Percentiles rank a stretch among this genome's conserved stretches.
phyloP scores from a whole-genome alignment of 805 yeast genomes.

The Candida sonorensis region DNA sequence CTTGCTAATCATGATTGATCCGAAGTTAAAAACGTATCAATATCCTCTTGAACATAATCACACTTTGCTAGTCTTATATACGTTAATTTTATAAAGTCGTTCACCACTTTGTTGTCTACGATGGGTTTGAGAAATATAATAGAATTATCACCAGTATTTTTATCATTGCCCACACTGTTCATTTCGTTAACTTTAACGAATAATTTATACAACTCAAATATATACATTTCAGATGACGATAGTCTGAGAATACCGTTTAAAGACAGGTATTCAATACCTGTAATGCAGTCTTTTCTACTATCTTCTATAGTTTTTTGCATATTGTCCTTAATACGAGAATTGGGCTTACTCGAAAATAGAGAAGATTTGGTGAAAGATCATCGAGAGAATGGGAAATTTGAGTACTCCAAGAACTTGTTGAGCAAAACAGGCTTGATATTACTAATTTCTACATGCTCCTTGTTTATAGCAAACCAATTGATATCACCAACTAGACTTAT shows the following conservation, averaged over 20 bases:
- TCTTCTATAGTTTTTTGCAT: conserved; percentile 13
- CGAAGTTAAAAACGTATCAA: too few relatives aligned
- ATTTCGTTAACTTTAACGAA: conserved; percentile 24
- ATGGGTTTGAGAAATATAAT: conserved; percentile 13
- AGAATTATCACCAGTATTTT: conserved; percentile 27
- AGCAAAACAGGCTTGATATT: neutral
- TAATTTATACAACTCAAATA: conserved; percentile 3
- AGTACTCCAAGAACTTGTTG: too few relatives aligned
- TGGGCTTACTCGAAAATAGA: too few relatives aligned
- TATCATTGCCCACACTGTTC: conserved; percentile 28
- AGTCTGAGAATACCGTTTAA: neutral
- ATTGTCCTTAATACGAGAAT: neutral
- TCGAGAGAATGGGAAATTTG: too few relatives aligned
- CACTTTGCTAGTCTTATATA: too few relatives aligned
- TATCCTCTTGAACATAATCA: too few relatives aligned
- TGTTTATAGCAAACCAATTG: conserved; percentile 17
- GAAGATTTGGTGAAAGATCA: too few relatives aligned
- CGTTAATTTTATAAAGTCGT: too few relatives aligned
- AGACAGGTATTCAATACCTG: conserved; percentile 5
- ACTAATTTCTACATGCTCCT: conserved; percentile 9
- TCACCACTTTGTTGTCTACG: too few relatives aligned
- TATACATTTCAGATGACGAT: conserved; percentile 1
- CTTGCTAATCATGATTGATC: too few relatives aligned
- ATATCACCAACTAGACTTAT: conserved; percentile 23
- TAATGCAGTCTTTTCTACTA: conserved; percentile 17